These are phyloP conservation scores for Tribonema minus DNA, from an alignment of 108 stramenopile species.

Conservation along the genomic window DNA sequence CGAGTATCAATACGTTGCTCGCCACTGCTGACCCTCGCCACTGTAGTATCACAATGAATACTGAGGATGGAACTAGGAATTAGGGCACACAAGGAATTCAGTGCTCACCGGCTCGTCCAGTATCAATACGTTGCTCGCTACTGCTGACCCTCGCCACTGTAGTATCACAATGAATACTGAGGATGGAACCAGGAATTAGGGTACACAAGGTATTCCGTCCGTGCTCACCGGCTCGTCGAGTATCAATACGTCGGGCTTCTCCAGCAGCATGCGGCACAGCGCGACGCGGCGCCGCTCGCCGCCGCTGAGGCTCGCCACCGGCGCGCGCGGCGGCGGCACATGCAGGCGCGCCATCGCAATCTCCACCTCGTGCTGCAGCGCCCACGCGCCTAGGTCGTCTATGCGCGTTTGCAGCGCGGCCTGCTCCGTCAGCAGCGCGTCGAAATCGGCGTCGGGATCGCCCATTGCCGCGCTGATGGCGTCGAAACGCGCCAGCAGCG, in stretches of 20 bases:
- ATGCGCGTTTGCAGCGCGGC: slow-evolving; percentile 45
- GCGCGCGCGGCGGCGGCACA: slow-evolving; percentile 20
- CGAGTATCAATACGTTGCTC: slow-evolving; percentile 44
- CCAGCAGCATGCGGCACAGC: slow-evolving; percentile 39
- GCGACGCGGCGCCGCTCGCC: slow-evolving; percentile 45
- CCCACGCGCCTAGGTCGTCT: slow-evolving; percentile 48
- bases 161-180: too few relatives aligned
- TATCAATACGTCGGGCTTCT: slow-evolving; percentile 38
- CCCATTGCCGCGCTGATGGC: slow-evolving; percentile 37
- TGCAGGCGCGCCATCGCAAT: slow-evolving; percentile 43
- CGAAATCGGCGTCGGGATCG: slow-evolving; percentile 41
- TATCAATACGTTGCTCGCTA: slow-evolving; percentile 36
- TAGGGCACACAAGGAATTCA: too few relatives aligned
- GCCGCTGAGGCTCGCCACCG: slow-evolving; percentile 25
- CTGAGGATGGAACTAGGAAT: too few relatives aligned
- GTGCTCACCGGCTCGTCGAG: slow-evolving; percentile 45
- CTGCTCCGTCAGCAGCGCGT: slow-evolving; percentile 41
- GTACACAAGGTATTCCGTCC: too few relatives aligned
- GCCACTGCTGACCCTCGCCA: slow-evolving; percentile 23
- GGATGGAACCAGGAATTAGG: too few relatives aligned
- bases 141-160: slow-evolving; percentile 23
- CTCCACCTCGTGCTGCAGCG: slow-evolving; percentile 47
- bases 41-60: too few relatives aligned
- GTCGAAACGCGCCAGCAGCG: slow-evolving; percentile 34
- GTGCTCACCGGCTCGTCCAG: slow-evolving; percentile 45